phyloP scores from a whole-genome alignment of 2,329 filamentous ascomycete species.

The Trematosphaeria pertusa region DNA sequence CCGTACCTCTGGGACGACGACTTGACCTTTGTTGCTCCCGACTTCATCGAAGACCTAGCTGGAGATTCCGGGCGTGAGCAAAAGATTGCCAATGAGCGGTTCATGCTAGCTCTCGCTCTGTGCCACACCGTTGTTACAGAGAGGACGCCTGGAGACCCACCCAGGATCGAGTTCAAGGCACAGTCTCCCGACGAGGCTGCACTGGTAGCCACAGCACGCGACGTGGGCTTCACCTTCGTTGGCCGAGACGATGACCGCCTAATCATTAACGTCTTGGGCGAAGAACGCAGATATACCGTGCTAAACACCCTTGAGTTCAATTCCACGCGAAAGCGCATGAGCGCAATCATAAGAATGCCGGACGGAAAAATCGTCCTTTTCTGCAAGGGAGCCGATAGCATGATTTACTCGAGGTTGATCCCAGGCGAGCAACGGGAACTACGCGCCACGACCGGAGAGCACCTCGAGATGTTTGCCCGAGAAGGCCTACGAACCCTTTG shows the following conservation, averaged over 20 bases:
- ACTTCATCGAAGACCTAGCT: conserved; percentile 82
- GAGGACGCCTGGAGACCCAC: conserved; percentile 84
- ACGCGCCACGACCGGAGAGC: conserved; percentile 83
- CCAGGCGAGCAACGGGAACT: conserved; percentile 86
- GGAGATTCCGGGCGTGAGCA: conserved; percentile 81
- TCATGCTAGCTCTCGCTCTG: conserved; percentile 94
- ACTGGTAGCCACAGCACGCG: conserved; percentile 89
- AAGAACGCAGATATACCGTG: conserved; percentile 83
- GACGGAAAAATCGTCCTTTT: conserved; percentile 87
- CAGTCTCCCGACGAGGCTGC: conserved; percentile 97
- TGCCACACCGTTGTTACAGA: conserved; percentile 97
- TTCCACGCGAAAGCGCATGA: conserved; percentile 96
- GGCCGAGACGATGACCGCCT: conserved; percentile 82
- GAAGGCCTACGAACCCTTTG: conserved; percentile 95
- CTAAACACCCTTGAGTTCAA: conserved; percentile 98
- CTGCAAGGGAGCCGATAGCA: conserved; percentile 96
- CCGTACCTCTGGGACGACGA: conserved; percentile 90
- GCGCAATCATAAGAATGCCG: conserved; percentile 93
- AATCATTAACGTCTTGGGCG: conserved; percentile 83
- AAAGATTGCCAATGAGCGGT: conserved; percentile 78
- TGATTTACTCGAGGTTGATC: conserved; percentile 92
- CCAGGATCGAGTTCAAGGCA: conserved; percentile 92
- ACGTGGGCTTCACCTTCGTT: conserved; percentile 93
- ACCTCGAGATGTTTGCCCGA: conserved; percentile 94
- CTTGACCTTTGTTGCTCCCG: conserved; percentile 88